A percentile compares a stretch with the other conserved stretches of the same genome.
Evolutionary conservation across 805 yeast species (phyloP).

Genomic region (Myxozyma mucilagina): DNA sequence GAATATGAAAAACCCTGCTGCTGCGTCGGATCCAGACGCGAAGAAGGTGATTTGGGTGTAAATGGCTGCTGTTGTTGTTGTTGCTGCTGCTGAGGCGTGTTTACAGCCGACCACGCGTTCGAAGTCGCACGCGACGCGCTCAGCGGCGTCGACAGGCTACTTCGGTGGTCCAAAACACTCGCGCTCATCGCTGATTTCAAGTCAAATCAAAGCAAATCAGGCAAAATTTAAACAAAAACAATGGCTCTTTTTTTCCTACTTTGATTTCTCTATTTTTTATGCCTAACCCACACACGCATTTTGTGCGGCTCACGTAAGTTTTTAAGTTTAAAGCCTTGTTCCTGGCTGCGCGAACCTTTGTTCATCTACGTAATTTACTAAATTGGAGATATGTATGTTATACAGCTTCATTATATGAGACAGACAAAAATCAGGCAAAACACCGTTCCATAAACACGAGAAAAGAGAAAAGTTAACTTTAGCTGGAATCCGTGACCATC

Average conservation of each 20-base stretch:
- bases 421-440: not conserved
- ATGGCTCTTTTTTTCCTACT: too few species aligned
- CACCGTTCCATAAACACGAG: not conserved
- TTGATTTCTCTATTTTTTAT: not conserved
- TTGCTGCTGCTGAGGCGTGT: conserved; percentile 7
- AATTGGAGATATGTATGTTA: not conserved
- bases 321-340: not conserved
- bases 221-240: too few species aligned
- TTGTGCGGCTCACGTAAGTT: not conserved
- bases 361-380: not conserved
- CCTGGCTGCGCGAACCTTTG: not conserved
- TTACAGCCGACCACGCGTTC: too few species aligned
- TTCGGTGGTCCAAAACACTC: too few species aligned
- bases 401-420: not conserved
- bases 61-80: conserved; percentile 12
- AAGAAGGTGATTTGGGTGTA: not conserved
- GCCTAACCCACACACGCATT: not conserved
- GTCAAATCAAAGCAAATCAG: too few species aligned
- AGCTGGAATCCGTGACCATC: not conserved
- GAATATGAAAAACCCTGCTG: not conserved
- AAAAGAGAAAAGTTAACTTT: not conserved
- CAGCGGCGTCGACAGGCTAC: too few species aligned
- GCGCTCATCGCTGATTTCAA: too few species aligned
- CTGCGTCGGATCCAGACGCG: conserved; percentile 2
- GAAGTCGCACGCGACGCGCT: too few species aligned